Conservation (phyloP, 148 eudicot genomes). For the Rhododendron griersonianum region DNA sequence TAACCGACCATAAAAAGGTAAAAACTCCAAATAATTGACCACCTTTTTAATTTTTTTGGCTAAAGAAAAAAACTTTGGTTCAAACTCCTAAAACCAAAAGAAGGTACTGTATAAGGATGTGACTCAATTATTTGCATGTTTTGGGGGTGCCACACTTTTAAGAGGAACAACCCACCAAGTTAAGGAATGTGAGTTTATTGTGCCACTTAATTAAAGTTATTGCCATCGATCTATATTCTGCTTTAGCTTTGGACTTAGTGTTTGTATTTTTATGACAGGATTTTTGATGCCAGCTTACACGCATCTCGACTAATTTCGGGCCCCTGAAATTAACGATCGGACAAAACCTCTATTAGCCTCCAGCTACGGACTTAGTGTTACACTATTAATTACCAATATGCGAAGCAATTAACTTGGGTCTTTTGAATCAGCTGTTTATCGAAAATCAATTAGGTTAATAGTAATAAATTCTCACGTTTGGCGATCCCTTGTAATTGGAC, state of each 20-base stretch:
- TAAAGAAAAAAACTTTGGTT: neutral
- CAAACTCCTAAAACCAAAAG: neutral
- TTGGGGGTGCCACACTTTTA: neutral
- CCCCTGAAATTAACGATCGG: no score
- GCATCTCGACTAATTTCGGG: no score
- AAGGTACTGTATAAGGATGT: neutral
- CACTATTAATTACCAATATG: neutral
- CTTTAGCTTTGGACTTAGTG: neutral
- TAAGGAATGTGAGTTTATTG: neutral
- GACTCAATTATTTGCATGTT: neutral
- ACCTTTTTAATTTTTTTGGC: neutral
- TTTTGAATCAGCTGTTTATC: neutral
- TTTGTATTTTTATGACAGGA: no score
- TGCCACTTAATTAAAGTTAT: neutral
- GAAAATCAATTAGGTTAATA: no score
- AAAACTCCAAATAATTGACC: conserved; percentile 8
- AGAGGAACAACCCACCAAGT: neutral
- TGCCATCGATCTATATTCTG: neutral
- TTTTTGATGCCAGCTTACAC: no score
- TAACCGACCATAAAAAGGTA: neutral
- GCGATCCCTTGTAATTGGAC: neutral
- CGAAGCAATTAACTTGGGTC: neutral
- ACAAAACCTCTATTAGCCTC: no score
- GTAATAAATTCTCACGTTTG: neutral
- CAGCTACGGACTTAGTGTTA: neutral